Evolutionary conservation across 106 monocot species (phyloP).

Genomic region (Iris macrosiphon): DNA sequence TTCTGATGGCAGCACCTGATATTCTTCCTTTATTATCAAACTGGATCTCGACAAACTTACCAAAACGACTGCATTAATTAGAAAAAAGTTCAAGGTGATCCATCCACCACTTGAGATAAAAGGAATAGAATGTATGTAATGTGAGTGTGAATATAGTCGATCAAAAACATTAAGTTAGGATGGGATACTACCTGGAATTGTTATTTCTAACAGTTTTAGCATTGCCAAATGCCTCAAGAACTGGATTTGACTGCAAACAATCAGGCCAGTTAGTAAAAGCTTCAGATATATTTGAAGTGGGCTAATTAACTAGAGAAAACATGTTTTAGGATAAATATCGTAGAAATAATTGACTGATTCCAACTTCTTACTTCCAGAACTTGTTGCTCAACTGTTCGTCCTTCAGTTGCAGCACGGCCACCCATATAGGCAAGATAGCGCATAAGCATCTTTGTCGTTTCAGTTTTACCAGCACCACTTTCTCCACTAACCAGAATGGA

Average conservation of each 20-base stretch:
- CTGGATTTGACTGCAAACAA: slow-evolving; percentile 74
- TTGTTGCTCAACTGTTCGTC: slow-evolving; percentile 70
- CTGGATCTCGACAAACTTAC: slow-evolving; percentile 89
- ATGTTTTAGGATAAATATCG: no score
- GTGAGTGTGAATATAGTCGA: not conserved
- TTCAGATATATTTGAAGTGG: not conserved
- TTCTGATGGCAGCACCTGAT: slow-evolving; percentile 84
- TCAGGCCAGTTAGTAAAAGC: slow-evolving; percentile 4
- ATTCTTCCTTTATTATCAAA: slow-evolving; percentile 83
- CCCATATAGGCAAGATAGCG: slow-evolving; percentile 72
- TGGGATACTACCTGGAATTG: slow-evolving; percentile 64
- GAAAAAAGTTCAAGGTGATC: not conserved
- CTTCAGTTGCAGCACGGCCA: slow-evolving; percentile 52
- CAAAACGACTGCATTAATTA: slow-evolving; percentile 56
- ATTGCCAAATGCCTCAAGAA: slow-evolving; percentile 97
- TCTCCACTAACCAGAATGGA: slow-evolving; percentile 66
- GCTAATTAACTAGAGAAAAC: not conserved
- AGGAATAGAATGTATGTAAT: not conserved
- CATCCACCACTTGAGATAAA: not conserved
- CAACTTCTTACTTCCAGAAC: slow-evolving; percentile 62
- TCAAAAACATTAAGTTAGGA: not conserved
- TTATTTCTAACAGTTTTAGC: slow-evolving; percentile 96
- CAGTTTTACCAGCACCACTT: slow-evolving; percentile 72
- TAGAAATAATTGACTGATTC: not conserved
- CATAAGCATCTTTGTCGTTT: slow-evolving; percentile 72